Conservation (phyloP, 129 eudicot genomes). For the Flaveria sonorensis region DNA sequence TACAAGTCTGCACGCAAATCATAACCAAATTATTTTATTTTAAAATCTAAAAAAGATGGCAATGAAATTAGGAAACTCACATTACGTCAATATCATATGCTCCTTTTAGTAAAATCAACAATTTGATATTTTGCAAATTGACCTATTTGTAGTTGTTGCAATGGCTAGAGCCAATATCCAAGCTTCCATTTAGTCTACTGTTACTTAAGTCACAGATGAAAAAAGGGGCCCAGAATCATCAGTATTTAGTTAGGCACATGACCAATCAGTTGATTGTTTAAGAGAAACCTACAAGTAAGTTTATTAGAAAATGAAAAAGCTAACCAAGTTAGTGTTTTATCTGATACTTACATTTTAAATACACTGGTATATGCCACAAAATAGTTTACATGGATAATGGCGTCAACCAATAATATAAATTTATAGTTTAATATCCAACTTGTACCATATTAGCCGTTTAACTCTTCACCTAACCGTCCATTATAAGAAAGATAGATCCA, state of each 20-base stretch:
- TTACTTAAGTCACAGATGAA: slow-evolving; percentile 37
- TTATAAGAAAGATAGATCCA: no score
- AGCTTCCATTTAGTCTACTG: slow-evolving; percentile 58
- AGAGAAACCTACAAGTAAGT: slow-evolving; percentile 38
- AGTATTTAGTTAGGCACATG: slow-evolving; percentile 42
- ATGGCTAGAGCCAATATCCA: slow-evolving; percentile 52
- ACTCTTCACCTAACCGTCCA: no score
- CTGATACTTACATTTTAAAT: slow-evolving; percentile 38
- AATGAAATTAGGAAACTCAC: background rate
- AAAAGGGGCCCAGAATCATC: background rate
- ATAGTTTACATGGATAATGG: no score
- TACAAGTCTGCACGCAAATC: slow-evolving; percentile 52
- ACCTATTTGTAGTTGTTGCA: slow-evolving; percentile 63
- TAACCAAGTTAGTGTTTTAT: background rate
- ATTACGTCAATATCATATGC: background rate
- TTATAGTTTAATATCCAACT: no score
- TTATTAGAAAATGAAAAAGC: background rate
- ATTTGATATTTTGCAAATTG: slow-evolving; percentile 65
- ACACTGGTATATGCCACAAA: slow-evolving; percentile 11
- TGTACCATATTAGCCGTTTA: no score
- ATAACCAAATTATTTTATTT: background rate
- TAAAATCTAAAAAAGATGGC: background rate
- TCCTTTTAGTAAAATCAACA: slow-evolving; percentile 30
- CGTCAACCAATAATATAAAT: no score
- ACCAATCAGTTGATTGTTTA: slow-evolving; percentile 53